Evolutionary conservation across 768 basidiomycete genomes (phyloP), one percentile per base, ranked within the genome.

Genomic region (Russula compacta): DNA sequence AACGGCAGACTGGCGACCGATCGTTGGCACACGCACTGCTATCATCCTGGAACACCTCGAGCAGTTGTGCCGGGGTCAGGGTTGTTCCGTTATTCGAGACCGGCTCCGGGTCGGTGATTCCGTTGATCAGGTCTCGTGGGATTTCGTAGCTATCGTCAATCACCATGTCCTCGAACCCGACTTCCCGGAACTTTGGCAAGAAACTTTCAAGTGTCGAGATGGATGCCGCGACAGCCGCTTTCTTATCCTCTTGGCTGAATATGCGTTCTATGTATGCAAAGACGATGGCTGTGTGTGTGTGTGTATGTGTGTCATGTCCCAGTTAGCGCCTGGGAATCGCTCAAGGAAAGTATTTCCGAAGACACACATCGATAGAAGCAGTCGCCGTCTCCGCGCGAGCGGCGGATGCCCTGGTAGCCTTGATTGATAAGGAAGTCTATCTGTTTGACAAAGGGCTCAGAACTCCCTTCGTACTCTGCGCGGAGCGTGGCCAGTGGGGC

Each of bases 331-430:
- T 12, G n/a, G 24, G 24, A 29, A 29, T 29, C 24, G 52, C 21
- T 50, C 40, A 64, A 44, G 11, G 24, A n/a, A n/a, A 38, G 40
- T 50, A 29, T 17, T 24, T 5, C 24, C 15, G 29, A 21, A 42
- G 58, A 70, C 74, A 78, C 70, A 90, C 90, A 86, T 79, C 93
- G 79, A 71, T 95, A 97, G 72, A 95, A 95, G 70, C 94, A 95
- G 71, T 90, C 89, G 0, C 94, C 82, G 67, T 83, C 82, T 74
- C 93, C 92, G 73, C 85, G 80, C 0, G 87, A 82, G 56, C 91
- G 77, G 68, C 91, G 79, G 46, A 95, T 77, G 11, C 74, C 76
- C 38, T 75, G 75, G 74, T 82, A 94, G 1, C 91, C 92, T 47
- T 83, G 74, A 15, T 65, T 67, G 50, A 76, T 73, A 21, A 98